A percentile compares a stretch with the other conserved stretches of the same genome.
phyloP scores from a whole-genome alignment of 164 flowering plant species.

The Magnolia sinica region DNA sequence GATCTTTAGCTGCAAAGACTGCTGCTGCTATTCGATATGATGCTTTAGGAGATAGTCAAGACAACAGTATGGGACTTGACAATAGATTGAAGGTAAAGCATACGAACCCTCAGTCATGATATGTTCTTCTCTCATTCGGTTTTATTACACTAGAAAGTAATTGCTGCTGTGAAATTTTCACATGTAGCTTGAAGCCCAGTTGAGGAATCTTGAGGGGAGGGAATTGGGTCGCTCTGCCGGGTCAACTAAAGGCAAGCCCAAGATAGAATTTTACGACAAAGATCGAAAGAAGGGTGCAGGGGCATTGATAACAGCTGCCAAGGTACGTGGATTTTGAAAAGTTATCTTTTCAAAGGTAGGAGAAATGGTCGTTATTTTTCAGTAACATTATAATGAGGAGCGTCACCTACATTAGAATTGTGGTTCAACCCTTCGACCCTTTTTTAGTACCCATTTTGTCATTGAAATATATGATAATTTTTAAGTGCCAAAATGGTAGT shows the following conservation, averaged over 20 bases:
- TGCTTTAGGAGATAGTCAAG: slow-evolving; percentile 83
- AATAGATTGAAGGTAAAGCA: slow-evolving; percentile 62
- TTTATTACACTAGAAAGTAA: neutral
- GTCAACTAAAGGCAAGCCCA: slow-evolving; percentile 89
- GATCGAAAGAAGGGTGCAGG: slow-evolving; percentile 77
- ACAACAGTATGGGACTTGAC: slow-evolving; percentile 77
- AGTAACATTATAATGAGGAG: too few species aligned
- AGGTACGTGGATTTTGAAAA: slow-evolving; percentile 38
- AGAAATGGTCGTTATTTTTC: neutral
- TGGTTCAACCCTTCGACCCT: too few species aligned
- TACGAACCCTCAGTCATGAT: neutral
- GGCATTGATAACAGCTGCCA: slow-evolving; percentile 71
- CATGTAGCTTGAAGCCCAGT: slow-evolving; percentile 70
- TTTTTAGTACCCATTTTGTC: too few species aligned
- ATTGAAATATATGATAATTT: too few species aligned
- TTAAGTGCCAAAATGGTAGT: too few species aligned
- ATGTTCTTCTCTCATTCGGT: neutral
- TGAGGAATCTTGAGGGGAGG: slow-evolving; percentile 81
- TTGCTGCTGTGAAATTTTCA: neutral
- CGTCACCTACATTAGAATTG: too few species aligned
- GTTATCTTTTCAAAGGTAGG: neutral
- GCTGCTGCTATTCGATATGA: slow-evolving; percentile 84
- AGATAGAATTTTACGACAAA: slow-evolving; percentile 79
- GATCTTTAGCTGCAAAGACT: slow-evolving; percentile 88
- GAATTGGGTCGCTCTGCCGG: slow-evolving; percentile 79